Evolutionary conservation across 2,329 filamentous ascomycete genomes (phyloP).

Genomic region (Mycogone perniciosa): DNA sequence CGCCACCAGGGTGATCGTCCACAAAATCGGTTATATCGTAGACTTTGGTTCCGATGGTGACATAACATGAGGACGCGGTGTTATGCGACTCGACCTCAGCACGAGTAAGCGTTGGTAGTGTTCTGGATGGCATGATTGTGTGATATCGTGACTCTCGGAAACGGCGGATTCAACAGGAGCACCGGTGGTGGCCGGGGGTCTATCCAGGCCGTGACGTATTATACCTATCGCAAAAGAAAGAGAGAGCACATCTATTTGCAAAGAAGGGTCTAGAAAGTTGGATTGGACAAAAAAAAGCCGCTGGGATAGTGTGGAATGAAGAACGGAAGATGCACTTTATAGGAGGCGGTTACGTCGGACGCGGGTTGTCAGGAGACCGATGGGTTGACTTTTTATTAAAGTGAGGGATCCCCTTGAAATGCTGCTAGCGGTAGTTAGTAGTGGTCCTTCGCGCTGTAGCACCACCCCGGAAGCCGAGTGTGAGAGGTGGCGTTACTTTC

Average conservation of each 20-base stretch:
- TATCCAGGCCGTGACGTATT: too few species aligned
- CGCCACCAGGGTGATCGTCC: slow-evolving; percentile 83
- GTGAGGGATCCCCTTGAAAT: slow-evolving; percentile 20
- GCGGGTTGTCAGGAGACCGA: too few species aligned
- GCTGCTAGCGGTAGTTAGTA: neutral
- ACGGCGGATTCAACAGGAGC: slow-evolving; percentile 1
- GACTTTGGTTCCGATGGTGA: slow-evolving; percentile 82
- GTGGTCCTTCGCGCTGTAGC: too few species aligned
- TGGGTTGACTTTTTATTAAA: slow-evolving; percentile 22
- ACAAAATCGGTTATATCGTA: slow-evolving; percentile 94
- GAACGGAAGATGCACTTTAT: too few species aligned
- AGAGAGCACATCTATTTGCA: slow-evolving; percentile 1
- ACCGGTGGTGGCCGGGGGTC: too few species aligned
- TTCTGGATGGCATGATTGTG: slow-evolving; percentile 65
- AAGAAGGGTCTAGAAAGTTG: neutral
- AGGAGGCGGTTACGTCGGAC: too few species aligned
- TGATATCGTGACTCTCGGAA: slow-evolving; percentile 1
- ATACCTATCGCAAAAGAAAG: neutral
- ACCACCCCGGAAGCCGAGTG: slow-evolving; percentile 6
- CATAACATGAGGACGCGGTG: slow-evolving; percentile 78
- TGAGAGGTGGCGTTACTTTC: slow-evolving; percentile 8
- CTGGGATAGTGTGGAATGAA: too few species aligned
- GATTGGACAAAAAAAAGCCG: too few species aligned
- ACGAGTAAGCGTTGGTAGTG: slow-evolving; percentile 74
- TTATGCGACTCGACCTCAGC: slow-evolving; percentile 79